phyloP scores from a whole-genome alignment of 805 yeast genomes.

The Torulaspora delbrueckii region DNA sequence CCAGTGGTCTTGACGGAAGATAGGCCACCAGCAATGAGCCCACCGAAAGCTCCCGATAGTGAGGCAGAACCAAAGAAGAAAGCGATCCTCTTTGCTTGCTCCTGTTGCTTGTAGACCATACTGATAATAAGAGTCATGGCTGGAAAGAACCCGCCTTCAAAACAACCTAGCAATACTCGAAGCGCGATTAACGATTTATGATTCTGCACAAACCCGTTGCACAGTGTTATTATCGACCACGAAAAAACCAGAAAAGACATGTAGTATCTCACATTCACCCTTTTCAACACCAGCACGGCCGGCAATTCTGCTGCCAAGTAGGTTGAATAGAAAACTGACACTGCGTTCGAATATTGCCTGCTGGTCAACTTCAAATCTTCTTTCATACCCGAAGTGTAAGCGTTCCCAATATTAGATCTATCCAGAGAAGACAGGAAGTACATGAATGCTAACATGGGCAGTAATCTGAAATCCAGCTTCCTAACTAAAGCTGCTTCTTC shows the following conservation, averaged over 20 bases:
- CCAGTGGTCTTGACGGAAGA: conserved; percentile 45
- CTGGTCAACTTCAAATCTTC: conserved; percentile 48
- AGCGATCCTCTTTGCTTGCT: conserved; percentile 48
- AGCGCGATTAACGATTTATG: conserved; percentile 49
- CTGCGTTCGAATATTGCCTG: conserved; percentile 46
- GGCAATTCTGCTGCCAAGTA: conserved; percentile 60
- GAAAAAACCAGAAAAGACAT: conserved; percentile 46
- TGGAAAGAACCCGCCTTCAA: conserved; percentile 52
- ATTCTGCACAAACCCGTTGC: conserved; percentile 44
- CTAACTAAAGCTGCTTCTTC: conserved; percentile 26
- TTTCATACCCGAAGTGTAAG: conserved; percentile 65
- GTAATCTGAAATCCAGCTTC: conserved; percentile 32
- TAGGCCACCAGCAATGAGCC: conserved; percentile 49
- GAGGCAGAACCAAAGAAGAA: conserved; percentile 51
- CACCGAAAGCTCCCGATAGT: conserved; percentile 49
- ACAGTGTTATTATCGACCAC: conserved; percentile 54
- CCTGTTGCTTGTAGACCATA: conserved; percentile 46
- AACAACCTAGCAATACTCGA: conserved; percentile 55
- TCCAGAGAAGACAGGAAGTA: conserved; percentile 44
- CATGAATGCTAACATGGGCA: conserved; percentile 34
- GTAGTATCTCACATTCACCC: conserved; percentile 53
- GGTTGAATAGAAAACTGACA: conserved; percentile 55
- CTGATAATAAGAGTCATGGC: conserved; percentile 53
- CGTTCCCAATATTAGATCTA: conserved; percentile 51
- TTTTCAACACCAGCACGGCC: conserved; percentile 47